Base-by-base conservation (phyloP, 768 basidiomycete species). In the Neoboletus magnificus region DNA sequence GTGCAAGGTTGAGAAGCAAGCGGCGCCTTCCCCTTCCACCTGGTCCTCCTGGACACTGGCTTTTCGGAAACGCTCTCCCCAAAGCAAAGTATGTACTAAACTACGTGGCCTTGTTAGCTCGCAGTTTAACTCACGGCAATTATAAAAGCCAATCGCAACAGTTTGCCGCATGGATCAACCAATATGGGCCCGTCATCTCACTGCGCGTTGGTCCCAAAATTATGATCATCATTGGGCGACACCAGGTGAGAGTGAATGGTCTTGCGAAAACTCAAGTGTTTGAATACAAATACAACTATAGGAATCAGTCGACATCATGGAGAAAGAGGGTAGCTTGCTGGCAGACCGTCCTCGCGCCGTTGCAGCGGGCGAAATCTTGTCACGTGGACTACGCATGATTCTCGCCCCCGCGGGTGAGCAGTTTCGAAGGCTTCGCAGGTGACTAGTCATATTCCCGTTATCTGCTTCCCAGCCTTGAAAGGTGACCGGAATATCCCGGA, bases 291-390 rank as follows among this genome's bases (percentile, higher is more conserved):
- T 39, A 11, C n/a, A 11, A 23, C 35, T 7, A 11, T 67, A 84
- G 66, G 83, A 82, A 36, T 83, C 84, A 0, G 76, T 84, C 0
- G 83, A 86, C 22, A 79, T 86, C 53, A 82, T 86, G 83, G 84
- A 86, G 62, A 81, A 81, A 49, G 81, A 85, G 59, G 84, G 84
- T n/a, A 77, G 79, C 5, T 58, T 73, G 5, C 67, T 81, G n/a
- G 79, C 77, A 1, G 84, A 85, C 60, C 72, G 84, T 48, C 84
- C 84, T 22, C 67, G 71, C 4, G 74, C 73, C 13, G 82, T 86
- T 42, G 77, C 84, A 1, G 84, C 79, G 0, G 84, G 84, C 6
- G 83, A 85, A 56, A 79, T 82, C 0, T 61, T 85, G 4, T 82
- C 80, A 0, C 80, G 82, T 3, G 84, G 83, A 0, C 79, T 86